Evolutionary conservation across 2,329 filamentous ascomycete genomes (phyloP), one percentile per base, ranked within the genome.

Genomic region (Neonectria sp.): DNA sequence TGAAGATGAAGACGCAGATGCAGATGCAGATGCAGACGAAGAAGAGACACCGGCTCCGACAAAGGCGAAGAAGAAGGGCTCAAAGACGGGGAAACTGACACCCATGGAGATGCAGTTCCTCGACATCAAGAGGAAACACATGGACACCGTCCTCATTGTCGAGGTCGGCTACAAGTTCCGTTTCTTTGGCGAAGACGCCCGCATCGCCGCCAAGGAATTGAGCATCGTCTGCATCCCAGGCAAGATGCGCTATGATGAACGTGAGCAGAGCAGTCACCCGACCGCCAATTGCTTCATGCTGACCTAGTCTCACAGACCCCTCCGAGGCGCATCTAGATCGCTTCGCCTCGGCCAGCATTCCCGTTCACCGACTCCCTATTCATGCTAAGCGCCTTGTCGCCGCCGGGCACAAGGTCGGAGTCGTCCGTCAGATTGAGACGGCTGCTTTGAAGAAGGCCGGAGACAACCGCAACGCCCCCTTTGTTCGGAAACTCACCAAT

Each of bases 131-230:
- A 88, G 91, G 67, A 93, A 95, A 73, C 91, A 98, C 78, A 88
- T 94, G 83, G 96, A 98, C 78, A 96, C 95, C 0, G 76, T 99
- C 24, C 86, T 99, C 60, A 93, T 98, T 13, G 91, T 98, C 59
- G 95, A 99, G 79, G 96, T 98, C 9, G 96, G 96, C 57, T 99
- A 99, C 83, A 99, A 99, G 79, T 99, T 97, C 82, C 91, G 93
- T 37, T 97, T 99, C 83, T 97, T 97, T 77, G 96, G 96, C 12
- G 95, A 98, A 76, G 96, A 99, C 83, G 96, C 96, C 9, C 89
- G 95, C 60, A 89, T 90, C 60, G 96, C 95, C 5, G 93, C 95
- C 13, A 97, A 95, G 79, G 94, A 95, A 79, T 86, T 99, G 55
- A 93, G 94, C 67, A 98, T 99, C 73, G 93, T 99, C 45, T 99